Percentiles rank a stretch among this genome's conserved stretches.
phyloP scores from a whole-genome alignment of 768 basidiomycete genomes.

The Mycena rebaudengoi region DNA sequence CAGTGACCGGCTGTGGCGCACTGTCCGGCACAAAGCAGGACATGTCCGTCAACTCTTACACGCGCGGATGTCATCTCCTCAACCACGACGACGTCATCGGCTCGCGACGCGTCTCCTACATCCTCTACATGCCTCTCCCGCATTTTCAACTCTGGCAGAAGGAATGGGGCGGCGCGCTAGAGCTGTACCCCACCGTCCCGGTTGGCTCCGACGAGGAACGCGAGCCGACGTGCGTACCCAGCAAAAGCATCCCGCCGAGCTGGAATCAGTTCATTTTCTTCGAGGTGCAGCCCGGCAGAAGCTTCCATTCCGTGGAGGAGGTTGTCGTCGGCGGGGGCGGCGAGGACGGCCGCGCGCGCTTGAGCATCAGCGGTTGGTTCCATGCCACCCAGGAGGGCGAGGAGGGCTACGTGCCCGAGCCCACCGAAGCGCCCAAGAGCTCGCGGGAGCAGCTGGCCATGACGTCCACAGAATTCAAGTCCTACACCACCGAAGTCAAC shows the following conservation, averaged over 20 bases:
- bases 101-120: slow-evolving; percentile 92
- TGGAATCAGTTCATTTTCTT: slow-evolving; percentile 93
- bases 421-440: slow-evolving; percentile 62
- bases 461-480: slow-evolving; percentile 66
- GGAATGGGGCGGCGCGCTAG: slow-evolving; percentile 93
- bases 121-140: slow-evolving; percentile 93
- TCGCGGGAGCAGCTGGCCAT: slow-evolving; percentile 92
- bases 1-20: slow-evolving; percentile 92
- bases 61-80: slow-evolving; percentile 90
- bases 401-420: slow-evolving; percentile 77
- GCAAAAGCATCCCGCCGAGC: slow-evolving; percentile 75
- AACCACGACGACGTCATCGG: slow-evolving; percentile 99
- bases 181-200: slow-evolving; percentile 86
- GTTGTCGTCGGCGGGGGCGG: slow-evolving; percentile 83
- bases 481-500: slow-evolving; percentile 56
- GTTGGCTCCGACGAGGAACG: slow-evolving; percentile 66
- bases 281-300: slow-evolving; percentile 92
- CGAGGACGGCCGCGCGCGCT: slow-evolving; percentile 73
- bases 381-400: slow-evolving; percentile 92
- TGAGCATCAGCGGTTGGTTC: slow-evolving; percentile 98
- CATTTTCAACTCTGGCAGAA: slow-evolving; percentile 80
- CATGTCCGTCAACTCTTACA: slow-evolving; percentile 94
- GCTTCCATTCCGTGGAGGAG: slow-evolving; percentile 97
- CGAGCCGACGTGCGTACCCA: slow-evolving; percentile 73
- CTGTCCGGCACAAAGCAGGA: slow-evolving; percentile 93